Evolutionary conservation across 2,329 filamentous ascomycete genomes (phyloP).

Genomic region (Coniochaeta pulveracea): DNA sequence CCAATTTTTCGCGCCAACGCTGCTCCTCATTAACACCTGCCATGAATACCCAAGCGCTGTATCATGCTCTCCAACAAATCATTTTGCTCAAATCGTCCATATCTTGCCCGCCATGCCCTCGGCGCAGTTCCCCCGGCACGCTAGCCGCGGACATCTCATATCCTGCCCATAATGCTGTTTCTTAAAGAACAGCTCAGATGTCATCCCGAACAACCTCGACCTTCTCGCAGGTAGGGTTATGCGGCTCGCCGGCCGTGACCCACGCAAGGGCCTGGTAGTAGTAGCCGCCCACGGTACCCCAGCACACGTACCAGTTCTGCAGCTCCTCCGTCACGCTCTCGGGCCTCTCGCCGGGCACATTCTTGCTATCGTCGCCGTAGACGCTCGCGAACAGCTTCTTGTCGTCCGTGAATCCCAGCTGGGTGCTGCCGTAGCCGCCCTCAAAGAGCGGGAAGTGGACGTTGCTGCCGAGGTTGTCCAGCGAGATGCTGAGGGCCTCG

Average conservation of each 20-base stretch:
- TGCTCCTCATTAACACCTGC: no score
- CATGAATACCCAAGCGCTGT: no score
- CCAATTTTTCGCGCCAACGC: no score
- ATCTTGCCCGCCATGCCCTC: no score
- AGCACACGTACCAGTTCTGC: conserved; percentile 24
- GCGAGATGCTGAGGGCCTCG: conserved; percentile 12
- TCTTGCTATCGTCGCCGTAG: conserved; percentile 17
- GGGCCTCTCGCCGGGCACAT: conserved; percentile 11
- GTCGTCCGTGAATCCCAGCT: conserved; percentile 18
- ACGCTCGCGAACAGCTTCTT: conserved; percentile 16
- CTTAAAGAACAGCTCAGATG: not conserved
- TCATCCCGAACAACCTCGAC: conserved; percentile 14
- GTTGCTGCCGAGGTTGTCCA: conserved; percentile 16
- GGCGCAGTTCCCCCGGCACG: not conserved
- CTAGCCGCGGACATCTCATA: not conserved
- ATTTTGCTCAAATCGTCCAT: no score
- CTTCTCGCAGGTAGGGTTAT: conserved; percentile 22
- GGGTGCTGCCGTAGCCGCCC: conserved; percentile 1
- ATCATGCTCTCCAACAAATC: no score
- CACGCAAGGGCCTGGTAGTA: conserved; percentile 23
- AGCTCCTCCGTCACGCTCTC: conserved; percentile 8
- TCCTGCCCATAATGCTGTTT: not conserved
- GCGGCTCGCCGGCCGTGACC: conserved; percentile 15
- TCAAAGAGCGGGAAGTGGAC: conserved; percentile 18
- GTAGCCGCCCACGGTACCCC: conserved; percentile 19